Evolutionary conservation across 2,329 filamentous ascomycete species (phyloP).

Genomic region (Aspergillus ustus): DNA sequence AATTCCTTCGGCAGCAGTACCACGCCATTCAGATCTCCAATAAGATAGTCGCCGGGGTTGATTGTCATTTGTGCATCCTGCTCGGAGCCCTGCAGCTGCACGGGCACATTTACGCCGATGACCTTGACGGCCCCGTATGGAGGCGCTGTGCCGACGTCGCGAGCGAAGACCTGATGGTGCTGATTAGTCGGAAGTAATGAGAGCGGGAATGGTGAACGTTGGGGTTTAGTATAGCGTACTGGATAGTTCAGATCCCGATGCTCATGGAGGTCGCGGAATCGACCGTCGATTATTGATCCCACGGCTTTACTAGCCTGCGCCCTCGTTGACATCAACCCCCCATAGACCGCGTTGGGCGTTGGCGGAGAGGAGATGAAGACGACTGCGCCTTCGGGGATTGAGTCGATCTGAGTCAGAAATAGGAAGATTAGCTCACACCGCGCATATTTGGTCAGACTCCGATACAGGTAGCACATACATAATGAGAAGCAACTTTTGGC

Average conservation of each 20-base stretch:
- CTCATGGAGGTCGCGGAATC: constrained; percentile 59
- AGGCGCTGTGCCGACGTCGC: constrained; percentile 41
- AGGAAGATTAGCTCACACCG: too few relatives aligned
- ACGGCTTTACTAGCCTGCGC: constrained; percentile 52
- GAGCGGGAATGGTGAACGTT: too few relatives aligned
- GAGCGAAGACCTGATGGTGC: constrained; percentile 24
- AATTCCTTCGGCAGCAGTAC: constrained; percentile 36
- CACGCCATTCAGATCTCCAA: constrained; percentile 45
- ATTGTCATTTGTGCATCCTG: constrained; percentile 18
- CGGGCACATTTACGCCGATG: constrained; percentile 36
- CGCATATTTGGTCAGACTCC: not conserved
- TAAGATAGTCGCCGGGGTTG: constrained; percentile 43
- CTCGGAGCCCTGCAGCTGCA: constrained; percentile 16
- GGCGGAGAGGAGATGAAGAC: constrained; percentile 57
- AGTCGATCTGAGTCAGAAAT: constrained; percentile 50
- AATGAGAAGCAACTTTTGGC: not conserved
- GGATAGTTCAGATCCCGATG: constrained; percentile 51
- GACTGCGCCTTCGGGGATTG: constrained; percentile 52
- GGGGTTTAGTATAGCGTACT: not conserved
- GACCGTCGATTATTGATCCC: constrained; percentile 58
- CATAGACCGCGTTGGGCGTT: constrained; percentile 56
- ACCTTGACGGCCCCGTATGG: not conserved
- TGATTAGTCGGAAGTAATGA: too few relatives aligned
- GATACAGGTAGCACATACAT: not conserved
- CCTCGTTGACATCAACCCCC: constrained; percentile 58